Evolutionary conservation across 768 basidiomycete species (phyloP).

Genomic region (Boletellus sp.): DNA sequence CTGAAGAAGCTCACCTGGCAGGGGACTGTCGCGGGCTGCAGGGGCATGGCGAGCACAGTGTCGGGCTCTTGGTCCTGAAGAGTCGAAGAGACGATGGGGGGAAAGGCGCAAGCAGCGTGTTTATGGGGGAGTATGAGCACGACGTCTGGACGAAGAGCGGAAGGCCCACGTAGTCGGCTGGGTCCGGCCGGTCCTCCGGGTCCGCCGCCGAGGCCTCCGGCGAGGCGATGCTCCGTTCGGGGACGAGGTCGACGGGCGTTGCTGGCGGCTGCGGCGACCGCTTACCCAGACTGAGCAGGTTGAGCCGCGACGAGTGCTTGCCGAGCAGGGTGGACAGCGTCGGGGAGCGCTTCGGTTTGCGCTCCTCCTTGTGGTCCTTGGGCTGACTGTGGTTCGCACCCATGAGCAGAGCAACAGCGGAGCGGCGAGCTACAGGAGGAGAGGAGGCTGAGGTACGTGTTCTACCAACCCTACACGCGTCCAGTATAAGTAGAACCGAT

Average conservation of each 20-base stretch:
- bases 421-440: neutral
- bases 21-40: constrained; percentile 38
- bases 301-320: constrained; percentile 29
- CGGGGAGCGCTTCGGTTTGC: constrained; percentile 21
- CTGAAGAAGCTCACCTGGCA: constrained; percentile 38
- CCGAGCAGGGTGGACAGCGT: constrained; percentile 23
- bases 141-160: constrained; percentile 1
- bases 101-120: constrained; percentile 11
- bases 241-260: constrained; percentile 19
- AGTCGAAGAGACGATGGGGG: constrained; percentile 4
- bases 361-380: constrained; percentile 20
- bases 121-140: constrained; percentile 5
- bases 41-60: constrained; percentile 25
- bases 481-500: constrained; percentile 16
- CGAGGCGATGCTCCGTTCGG: constrained; percentile 21
- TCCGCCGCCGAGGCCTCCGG: constrained; percentile 19
- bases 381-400: constrained; percentile 28
- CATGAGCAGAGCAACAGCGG: constrained; percentile 19
- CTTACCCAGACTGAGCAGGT: constrained; percentile 25
- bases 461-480: constrained; percentile 16
- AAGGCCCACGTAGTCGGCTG: constrained; percentile 15
- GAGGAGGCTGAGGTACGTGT: constrained; percentile 1
- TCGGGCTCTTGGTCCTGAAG: constrained; percentile 17
- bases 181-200: constrained; percentile 27
- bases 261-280: constrained; percentile 30